Percentiles rank a stretch among this genome's conserved stretches.
Conservation (phyloP, 129 eudicot species). For the Flaveria brownii region DNA sequence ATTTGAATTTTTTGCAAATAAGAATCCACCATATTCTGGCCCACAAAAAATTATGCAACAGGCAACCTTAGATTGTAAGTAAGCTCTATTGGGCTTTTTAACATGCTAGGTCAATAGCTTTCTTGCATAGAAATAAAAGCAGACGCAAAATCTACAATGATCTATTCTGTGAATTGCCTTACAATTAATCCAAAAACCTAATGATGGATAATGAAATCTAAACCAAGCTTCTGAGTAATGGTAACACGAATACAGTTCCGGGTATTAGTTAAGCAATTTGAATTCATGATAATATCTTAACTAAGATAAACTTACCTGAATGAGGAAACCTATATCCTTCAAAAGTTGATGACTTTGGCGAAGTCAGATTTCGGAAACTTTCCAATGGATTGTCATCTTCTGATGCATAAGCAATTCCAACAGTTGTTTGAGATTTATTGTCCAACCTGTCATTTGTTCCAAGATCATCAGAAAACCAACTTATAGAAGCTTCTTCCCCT, state of each 20-base stretch:
- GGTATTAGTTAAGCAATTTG: constrained; percentile 8
- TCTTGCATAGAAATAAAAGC: too few relatives aligned
- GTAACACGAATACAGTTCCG: neutral
- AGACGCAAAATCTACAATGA: neutral
- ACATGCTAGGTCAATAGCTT: too few relatives aligned
- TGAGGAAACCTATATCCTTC: constrained; percentile 42
- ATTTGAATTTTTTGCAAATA: too few relatives aligned
- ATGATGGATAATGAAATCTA: constrained; percentile 9
- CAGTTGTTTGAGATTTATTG: constrained; percentile 63
- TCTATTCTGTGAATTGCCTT: neutral
- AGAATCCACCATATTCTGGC: too few relatives aligned
- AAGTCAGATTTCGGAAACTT: constrained; percentile 51
- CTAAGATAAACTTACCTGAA: constrained; percentile 34
- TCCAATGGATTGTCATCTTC: constrained; percentile 92
- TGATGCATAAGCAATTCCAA: constrained; percentile 74
- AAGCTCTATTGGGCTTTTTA: too few relatives aligned
- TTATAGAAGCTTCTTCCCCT: constrained; percentile 76
- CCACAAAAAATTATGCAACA: too few relatives aligned
- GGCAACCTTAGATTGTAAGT: too few relatives aligned
- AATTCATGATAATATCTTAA: constrained; percentile 2
- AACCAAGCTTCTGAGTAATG: neutral
- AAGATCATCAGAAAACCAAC: constrained; percentile 60
- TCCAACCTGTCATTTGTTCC: constrained; percentile 58
- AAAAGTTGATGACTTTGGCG: constrained; percentile 76
- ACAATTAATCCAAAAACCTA: constrained; percentile 16